Evolutionary conservation across 1,284 basidiomycete genomes (phyloP).

Genomic region (Pseudozyma hubeiensis): DNA sequence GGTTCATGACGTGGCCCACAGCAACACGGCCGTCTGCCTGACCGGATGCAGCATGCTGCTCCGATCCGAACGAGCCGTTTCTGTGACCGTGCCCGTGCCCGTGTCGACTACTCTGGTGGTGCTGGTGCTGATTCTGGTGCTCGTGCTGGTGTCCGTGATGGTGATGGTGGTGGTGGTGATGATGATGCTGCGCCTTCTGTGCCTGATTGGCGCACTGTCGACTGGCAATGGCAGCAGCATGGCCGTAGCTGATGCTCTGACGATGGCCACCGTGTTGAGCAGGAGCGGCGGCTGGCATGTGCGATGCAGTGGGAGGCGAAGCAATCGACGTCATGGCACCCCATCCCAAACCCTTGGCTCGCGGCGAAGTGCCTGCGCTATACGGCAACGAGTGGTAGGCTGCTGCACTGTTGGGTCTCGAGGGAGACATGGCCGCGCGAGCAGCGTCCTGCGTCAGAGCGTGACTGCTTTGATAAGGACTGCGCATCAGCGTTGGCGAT

Average conservation of each 20-base stretch:
- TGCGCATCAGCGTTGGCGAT: constrained; percentile 46
- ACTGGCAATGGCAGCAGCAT: constrained; percentile 38
- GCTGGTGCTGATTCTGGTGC: constrained; percentile 30
- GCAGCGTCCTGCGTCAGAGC: constrained; percentile 45
- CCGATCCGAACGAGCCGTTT: constrained; percentile 10
- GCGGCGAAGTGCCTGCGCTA: constrained; percentile 54
- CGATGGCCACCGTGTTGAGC: constrained; percentile 16
- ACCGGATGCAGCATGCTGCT: not conserved
- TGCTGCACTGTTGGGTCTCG: constrained; percentile 46
- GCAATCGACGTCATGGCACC: constrained; percentile 58
- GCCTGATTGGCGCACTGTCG: constrained; percentile 20
- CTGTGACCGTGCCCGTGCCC: constrained; percentile 22
- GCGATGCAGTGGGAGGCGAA: constrained; percentile 17
- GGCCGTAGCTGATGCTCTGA: constrained; percentile 50
- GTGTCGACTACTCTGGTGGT: constrained; percentile 27
- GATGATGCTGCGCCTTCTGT: constrained; percentile 11
- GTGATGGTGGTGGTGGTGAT: constrained; percentile 10
- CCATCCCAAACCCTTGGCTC: constrained; percentile 58
- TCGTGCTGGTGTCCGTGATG: constrained; percentile 8
- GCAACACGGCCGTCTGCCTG: constrained; percentile 1
- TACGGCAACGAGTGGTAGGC: constrained; percentile 27
- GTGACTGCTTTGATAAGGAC: constrained; percentile 43
- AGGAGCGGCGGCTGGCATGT: constrained; percentile 1
- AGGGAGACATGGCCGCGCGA: constrained; percentile 35
- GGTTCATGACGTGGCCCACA: constrained; percentile 27